A percentile compares a stretch with the other conserved stretches of the same genome.
phyloP scores from a whole-genome alignment of 2,329 filamentous ascomycete genomes.

The Capronia coronata region DNA sequence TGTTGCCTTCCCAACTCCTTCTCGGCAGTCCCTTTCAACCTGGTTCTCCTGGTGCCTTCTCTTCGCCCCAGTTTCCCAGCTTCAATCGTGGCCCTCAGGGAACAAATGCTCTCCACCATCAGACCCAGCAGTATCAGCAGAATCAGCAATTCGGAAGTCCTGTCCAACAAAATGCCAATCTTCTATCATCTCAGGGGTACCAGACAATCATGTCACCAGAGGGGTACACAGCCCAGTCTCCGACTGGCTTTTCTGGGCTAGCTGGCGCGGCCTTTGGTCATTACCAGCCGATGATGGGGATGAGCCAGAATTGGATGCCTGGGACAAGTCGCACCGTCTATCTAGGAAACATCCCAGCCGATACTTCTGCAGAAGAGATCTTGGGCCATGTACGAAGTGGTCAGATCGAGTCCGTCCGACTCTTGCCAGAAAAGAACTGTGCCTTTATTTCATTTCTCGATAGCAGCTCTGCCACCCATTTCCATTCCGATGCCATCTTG shows the following conservation, averaged over 20 bases:
- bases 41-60: constrained; percentile 82
- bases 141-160: constrained; percentile 61
- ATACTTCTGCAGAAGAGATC: constrained; percentile 95
- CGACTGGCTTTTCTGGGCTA: constrained; percentile 65
- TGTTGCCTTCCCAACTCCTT: constrained; percentile 88
- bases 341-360: constrained; percentile 94
- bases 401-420: constrained; percentile 96
- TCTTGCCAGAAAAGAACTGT: constrained; percentile 98
- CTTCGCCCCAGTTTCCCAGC: constrained; percentile 84
- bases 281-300: constrained; percentile 70
- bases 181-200: constrained; percentile 74
- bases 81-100: constrained; percentile 68
- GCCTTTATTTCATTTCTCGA: constrained; percentile 99
- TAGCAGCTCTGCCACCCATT: constrained; percentile 94
- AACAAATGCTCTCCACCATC: constrained; percentile 47
- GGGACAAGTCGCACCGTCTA: constrained; percentile 96
- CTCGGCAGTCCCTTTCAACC: constrained; percentile 96
- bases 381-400: constrained; percentile 92
- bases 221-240: constrained; percentile 78
- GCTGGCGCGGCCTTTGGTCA: constrained; percentile 53
- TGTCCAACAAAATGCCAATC: constrained; percentile 59
- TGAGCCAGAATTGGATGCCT: constrained; percentile 52
- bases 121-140: constrained; percentile 51
- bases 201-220: constrained; percentile 81
- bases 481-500: constrained; percentile 98